These are phyloP conservation scores for Hyphopichia homilentoma DNA, from an alignment of 805 yeast genomes.

Conservation along the genomic window DNA sequence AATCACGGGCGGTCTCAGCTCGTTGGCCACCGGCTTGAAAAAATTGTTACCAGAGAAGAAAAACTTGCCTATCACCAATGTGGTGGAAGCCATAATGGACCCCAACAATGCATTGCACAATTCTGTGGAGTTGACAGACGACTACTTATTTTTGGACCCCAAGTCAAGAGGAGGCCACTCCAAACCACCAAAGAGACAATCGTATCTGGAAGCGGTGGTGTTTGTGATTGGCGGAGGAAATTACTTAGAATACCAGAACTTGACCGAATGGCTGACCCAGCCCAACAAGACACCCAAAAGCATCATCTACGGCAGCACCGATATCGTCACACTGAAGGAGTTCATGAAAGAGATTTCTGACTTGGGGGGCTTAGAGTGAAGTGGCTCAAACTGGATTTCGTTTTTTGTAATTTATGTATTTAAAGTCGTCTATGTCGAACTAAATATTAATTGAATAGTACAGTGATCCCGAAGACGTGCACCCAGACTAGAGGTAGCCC, in stretches of 20 bases:
- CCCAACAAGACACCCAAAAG: conserved; percentile 39
- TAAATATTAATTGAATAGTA: background rate
- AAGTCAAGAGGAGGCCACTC: conserved; percentile 86
- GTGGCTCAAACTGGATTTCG: too few relatives aligned
- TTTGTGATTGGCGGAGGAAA: conserved; percentile 98
- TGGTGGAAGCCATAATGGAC: conserved; percentile 89
- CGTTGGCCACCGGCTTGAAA: conserved; percentile 82
- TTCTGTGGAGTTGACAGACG: conserved; percentile 76
- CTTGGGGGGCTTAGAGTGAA: conserved; percentile 40
- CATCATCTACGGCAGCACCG: conserved; percentile 86
- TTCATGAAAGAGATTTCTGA: conserved; percentile 64
- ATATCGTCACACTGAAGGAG: conserved; percentile 63
- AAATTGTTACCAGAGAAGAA: conserved; percentile 84
- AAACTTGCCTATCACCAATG: conserved; percentile 81
- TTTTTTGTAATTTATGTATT: background rate
- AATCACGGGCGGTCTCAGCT: conserved; percentile 84
- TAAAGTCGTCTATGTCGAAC: conserved; percentile 18
- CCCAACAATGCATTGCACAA: conserved; percentile 63
- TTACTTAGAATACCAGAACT: conserved; percentile 87
- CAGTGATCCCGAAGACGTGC: background rate
- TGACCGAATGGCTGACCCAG: conserved; percentile 76
- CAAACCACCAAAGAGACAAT: conserved; percentile 79
- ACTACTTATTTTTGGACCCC: conserved; percentile 88
- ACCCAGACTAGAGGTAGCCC: conserved; percentile 35
- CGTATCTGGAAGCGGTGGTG: conserved; percentile 77